Percentiles rank a stretch among this genome's conserved stretches.
phyloP scores from a whole-genome alignment of 2,329 filamentous ascomycete species.

The Paracamarosporium sp. region DNA sequence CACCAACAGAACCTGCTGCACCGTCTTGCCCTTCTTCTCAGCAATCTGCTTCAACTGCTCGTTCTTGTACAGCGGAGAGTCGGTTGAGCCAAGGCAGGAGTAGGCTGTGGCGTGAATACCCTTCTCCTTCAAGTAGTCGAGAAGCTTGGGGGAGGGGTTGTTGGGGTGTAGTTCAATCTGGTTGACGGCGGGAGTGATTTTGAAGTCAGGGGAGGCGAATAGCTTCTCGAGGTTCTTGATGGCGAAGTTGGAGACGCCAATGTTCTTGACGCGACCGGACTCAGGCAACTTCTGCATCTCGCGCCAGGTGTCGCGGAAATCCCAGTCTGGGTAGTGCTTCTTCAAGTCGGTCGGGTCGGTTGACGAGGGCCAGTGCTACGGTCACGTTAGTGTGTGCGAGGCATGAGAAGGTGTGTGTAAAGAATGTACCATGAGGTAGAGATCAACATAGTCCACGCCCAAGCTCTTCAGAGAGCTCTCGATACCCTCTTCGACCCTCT shows the following conservation, averaged over 20 bases:
- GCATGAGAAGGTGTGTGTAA: not conserved
- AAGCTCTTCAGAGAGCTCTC: conserved; percentile 68
- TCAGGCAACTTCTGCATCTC: conserved; percentile 74
- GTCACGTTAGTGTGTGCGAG: conserved; percentile 7
- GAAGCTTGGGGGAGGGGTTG: conserved; percentile 80
- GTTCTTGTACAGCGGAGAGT: conserved; percentile 75
- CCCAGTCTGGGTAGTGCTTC: conserved; percentile 78
- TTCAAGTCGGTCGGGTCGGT: conserved; percentile 67
- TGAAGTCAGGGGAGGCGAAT: conserved; percentile 68
- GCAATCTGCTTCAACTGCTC: conserved; percentile 68
- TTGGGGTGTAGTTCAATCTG: conserved; percentile 84
- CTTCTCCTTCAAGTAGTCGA: conserved; percentile 74
- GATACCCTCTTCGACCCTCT: conserved; percentile 64
- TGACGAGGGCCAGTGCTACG: conserved; percentile 66
- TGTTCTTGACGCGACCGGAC: conserved; percentile 77
- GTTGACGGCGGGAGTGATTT: conserved; percentile 74
- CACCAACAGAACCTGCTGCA: conserved; percentile 77
- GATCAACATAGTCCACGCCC: conserved; percentile 70
- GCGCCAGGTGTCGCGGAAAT: conserved; percentile 80
- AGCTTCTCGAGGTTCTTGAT: conserved; percentile 79
- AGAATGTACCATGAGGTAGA: conserved; percentile 65
- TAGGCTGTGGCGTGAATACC: conserved; percentile 78
- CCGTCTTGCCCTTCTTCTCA: conserved; percentile 68
- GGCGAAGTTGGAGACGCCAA: conserved; percentile 86
- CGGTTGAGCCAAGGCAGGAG: conserved; percentile 74